Evolutionary conservation across 2,329 filamentous ascomycete species (phyloP), one percentile per base, ranked within the genome.

Genomic region (Ophiobolus disseminans): DNA sequence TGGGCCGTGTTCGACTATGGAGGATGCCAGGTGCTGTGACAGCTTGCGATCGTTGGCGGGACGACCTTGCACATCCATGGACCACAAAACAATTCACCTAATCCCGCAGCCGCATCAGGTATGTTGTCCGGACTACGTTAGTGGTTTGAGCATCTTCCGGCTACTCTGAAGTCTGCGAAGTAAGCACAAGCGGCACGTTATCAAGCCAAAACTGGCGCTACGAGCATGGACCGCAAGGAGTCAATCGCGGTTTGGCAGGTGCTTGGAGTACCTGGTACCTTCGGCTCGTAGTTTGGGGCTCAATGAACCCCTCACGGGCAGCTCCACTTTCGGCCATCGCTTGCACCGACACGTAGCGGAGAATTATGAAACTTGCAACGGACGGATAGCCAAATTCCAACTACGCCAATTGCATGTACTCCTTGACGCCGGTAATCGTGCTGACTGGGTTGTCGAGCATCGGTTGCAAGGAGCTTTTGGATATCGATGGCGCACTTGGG

Each of bases 161-260:
- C 7, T 23, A 22, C 25, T 17, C 31, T 25, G 13, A 22, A 17
- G 38, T 26, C n/a, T 37, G 32, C 16, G 41, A 44, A 11, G 41
- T 38, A 41, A 47, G 38, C 48, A 43, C 25, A 36, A 51, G 53
- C 58, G 54, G 53, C 60, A 62, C 47, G 53, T 45, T 58, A 53
- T 60, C 52, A 25, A 53, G 21, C 56, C 45, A 45, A 44, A 32
- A 50, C 36, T 39, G 52, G 40, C 45, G 51, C 50, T 57, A 54
- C 56, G 35, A 45, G 31, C 28, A 55, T 48, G 37, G 43, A 44
- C 43, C 60, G 42, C 53, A 49, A 52, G 25, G 34, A 48, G 54
- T 48, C 41, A 53, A 40, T 61, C 62, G n/a, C 45, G 64, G 62
- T 38, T 54, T 45, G 66, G 66, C 62, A 68, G 66, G 66, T 68